Percentiles rank a stretch among this genome's conserved stretches.
phyloP scores from a whole-genome alignment of 768 basidiomycete species.

The Boletus edulis region DNA sequence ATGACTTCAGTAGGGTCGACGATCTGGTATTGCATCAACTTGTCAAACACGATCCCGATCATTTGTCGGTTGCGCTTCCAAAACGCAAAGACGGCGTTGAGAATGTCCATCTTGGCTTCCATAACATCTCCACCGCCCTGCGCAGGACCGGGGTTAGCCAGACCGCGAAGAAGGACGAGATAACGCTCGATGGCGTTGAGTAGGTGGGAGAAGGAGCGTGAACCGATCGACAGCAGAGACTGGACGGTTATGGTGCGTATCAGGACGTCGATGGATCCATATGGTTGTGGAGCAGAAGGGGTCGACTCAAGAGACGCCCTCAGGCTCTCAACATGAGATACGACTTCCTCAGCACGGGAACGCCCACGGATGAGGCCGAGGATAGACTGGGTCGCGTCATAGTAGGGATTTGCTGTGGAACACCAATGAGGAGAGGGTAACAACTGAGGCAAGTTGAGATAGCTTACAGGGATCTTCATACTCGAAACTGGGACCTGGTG shows the following conservation, averaged over 20 bases:
- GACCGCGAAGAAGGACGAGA: slow-evolving; percentile 66
- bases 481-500: slow-evolving; percentile 77
- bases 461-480: slow-evolving; percentile 76
- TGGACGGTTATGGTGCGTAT: slow-evolving; percentile 82
- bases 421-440: background rate
- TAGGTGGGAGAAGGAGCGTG: slow-evolving; percentile 95
- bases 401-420: slow-evolving; percentile 64
- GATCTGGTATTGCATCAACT: slow-evolving; percentile 97
- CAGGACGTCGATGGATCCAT: slow-evolving; percentile 60
- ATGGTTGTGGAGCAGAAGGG: slow-evolving; percentile 49
- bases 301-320: slow-evolving; percentile 59
- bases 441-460: background rate
- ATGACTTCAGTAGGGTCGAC: slow-evolving; percentile 93
- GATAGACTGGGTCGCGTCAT: slow-evolving; percentile 76
- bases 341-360: slow-evolving; percentile 76
- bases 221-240: slow-evolving; percentile 86
- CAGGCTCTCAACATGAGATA: slow-evolving; percentile 68
- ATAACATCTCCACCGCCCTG: slow-evolving; percentile 35
- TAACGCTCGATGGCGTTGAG: slow-evolving; percentile 97
- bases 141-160: slow-evolving; percentile 36
- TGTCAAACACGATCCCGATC: slow-evolving; percentile 92
- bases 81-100: slow-evolving; percentile 69
- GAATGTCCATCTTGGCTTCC: slow-evolving; percentile 68
- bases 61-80: slow-evolving; percentile 87
- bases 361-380: slow-evolving; percentile 80